phyloP scores from a whole-genome alignment of 495 filamentous ascomycete genomes.

The Penicillium nucicola region DNA sequence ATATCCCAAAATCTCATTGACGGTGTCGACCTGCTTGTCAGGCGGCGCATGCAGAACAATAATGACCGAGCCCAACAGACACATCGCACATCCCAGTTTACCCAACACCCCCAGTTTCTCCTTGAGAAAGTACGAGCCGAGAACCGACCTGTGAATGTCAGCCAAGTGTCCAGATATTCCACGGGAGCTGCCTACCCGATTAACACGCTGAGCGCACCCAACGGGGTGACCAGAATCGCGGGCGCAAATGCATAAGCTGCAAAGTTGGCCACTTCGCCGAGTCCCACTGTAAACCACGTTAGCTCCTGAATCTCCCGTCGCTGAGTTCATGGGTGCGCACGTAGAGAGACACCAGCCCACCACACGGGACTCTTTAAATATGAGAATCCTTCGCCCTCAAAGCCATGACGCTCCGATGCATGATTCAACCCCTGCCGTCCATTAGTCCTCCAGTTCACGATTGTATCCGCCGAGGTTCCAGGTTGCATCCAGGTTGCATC shows the following conservation, averaged over 20 bases:
- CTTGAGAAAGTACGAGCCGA: conserved; percentile 90
- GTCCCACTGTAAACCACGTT: conserved; percentile 52
- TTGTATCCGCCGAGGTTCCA: background rate
- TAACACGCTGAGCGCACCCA: conserved; percentile 89
- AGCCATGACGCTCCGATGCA: conserved; percentile 84
- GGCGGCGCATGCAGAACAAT: conserved; percentile 97
- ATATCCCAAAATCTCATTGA: conserved; percentile 84
- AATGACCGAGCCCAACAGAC: conserved; percentile 92
- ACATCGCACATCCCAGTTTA: conserved; percentile 93
- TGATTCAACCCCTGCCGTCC: conserved; percentile 75
- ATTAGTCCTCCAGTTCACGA: conserved; percentile 14
- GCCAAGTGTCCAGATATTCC: conserved; percentile 6
- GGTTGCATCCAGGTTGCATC: too few species aligned
- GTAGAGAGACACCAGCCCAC: conserved; percentile 89
- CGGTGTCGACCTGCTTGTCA: conserved; percentile 80
- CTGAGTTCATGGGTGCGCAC: conserved; percentile 47
- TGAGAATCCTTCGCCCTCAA: conserved; percentile 93
- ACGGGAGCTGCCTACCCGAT: conserved; percentile 61
- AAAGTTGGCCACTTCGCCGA: conserved; percentile 93
- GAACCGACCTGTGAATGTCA: conserved; percentile 64
- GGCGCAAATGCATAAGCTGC: conserved; percentile 97
- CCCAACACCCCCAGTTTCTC: conserved; percentile 86
- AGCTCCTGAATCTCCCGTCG: conserved; percentile 7
- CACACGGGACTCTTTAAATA: conserved; percentile 90
- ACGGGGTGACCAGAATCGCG: conserved; percentile 91